A percentile compares a stretch with the other conserved stretches of the same genome.
These are phyloP conservation scores for Dothistroma pini DNA, from an alignment of 2,329 filamentous ascomycete species.

Conservation along the genomic window DNA sequence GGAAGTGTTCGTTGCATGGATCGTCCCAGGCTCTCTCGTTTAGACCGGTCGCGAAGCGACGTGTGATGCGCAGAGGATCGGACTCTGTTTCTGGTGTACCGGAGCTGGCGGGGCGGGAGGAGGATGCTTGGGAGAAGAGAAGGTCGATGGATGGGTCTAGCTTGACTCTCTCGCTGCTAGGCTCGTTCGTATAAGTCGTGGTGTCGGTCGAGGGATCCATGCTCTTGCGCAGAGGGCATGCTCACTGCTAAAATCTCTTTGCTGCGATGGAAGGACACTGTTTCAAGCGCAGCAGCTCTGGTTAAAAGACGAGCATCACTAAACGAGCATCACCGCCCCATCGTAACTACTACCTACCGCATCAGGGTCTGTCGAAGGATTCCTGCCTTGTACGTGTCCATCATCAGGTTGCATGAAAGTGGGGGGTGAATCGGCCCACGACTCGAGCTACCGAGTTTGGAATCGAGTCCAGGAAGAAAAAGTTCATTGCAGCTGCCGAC, in stretches of 20 bases:
- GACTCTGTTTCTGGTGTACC: conserved; percentile 5
- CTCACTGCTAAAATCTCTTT: background rate
- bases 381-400: background rate
- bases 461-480: background rate
- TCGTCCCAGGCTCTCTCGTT: conserved; percentile 7
- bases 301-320: background rate
- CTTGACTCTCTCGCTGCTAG: background rate
- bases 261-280: too few relatives aligned
- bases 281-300: background rate
- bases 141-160: background rate
- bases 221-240: background rate
- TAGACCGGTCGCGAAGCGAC: conserved; percentile 1
- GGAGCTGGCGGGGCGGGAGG: background rate
- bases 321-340: background rate
- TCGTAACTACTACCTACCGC: background rate
- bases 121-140: conserved; percentile 3
- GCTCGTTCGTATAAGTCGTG: background rate
- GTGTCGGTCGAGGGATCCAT: background rate
- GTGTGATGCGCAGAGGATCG: background rate
- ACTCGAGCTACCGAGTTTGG: background rate
- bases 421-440: background rate
- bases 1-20: conserved; percentile 4
- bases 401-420: background rate
- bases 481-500: background rate
- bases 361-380: background rate